Conservation (phyloP, 2,329 filamentous ascomycete genomes). For the Penicillium sp. region DNA sequence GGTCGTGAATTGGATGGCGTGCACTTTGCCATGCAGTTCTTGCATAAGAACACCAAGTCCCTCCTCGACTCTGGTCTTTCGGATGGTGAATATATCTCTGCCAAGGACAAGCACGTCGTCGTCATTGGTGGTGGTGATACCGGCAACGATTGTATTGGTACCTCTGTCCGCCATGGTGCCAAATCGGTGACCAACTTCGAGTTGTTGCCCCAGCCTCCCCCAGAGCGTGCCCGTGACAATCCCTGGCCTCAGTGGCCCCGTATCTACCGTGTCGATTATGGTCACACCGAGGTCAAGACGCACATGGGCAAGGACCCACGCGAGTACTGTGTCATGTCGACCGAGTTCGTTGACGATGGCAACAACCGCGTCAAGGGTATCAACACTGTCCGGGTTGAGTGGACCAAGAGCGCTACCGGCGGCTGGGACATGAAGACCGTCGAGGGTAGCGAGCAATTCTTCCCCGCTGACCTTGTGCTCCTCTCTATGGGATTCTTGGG, state of each 20-base stretch:
- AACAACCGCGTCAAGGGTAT: conserved; percentile 88
- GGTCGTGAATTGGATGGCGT: conserved; percentile 84
- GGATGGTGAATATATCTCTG: conserved; percentile 84
- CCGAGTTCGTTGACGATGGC: conserved; percentile 90
- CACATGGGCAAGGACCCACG: conserved; percentile 95
- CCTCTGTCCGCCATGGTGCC: conserved; percentile 89
- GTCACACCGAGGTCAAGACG: conserved; percentile 90
- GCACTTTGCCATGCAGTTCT: conserved; percentile 95
- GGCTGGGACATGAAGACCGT: conserved; percentile 99
- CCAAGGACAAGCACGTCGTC: conserved; percentile 92
- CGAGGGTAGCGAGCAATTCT: conserved; percentile 89
- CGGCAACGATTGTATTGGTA: conserved; percentile 97
- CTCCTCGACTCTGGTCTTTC: conserved; percentile 85
- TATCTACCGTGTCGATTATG: conserved; percentile 98
- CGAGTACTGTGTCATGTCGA: conserved; percentile 97
- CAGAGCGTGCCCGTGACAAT: conserved; percentile 88
- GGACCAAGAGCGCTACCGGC: conserved; percentile 83
- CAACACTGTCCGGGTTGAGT: conserved; percentile 92
- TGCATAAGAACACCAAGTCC: conserved; percentile 97
- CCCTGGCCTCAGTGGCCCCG: conserved; percentile 98
- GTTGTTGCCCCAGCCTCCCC: conserved; percentile 84
- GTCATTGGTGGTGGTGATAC: conserved; percentile 98
- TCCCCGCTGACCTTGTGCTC: conserved; percentile 90
- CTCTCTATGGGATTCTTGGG: conserved; percentile 97
- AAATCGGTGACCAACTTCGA: conserved; percentile 98